Evolutionary conservation across 2,329 filamentous ascomycete species (phyloP).

Genomic region (Phialophora chinensis): DNA sequence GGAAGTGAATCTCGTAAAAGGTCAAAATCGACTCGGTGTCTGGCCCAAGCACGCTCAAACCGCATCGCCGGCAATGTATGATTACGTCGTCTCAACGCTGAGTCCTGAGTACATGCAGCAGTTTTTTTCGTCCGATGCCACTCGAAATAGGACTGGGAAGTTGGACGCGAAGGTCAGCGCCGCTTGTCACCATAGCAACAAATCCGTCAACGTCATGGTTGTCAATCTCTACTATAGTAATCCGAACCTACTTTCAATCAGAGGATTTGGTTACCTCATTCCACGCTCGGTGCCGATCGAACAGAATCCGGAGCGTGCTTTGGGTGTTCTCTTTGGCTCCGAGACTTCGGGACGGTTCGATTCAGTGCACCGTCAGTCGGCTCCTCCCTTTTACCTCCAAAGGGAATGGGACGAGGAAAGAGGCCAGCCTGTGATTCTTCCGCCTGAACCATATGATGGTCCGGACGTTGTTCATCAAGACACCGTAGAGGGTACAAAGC

Average conservation of each 20-base stretch:
- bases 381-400: not conserved
- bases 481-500: constrained; percentile 71
- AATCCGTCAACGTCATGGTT: constrained; percentile 82
- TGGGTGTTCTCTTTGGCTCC: constrained; percentile 93
- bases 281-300: constrained; percentile 72
- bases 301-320: constrained; percentile 79
- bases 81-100: constrained; percentile 42
- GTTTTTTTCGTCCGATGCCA: constrained; percentile 20
- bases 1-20: constrained; percentile 25
- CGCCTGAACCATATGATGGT: not conserved
- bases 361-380: not conserved
- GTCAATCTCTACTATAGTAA: constrained; percentile 85
- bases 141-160: constrained; percentile 21
- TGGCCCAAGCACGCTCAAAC: not conserved
- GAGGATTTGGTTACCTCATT: constrained; percentile 90
- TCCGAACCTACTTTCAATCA: constrained; percentile 63
- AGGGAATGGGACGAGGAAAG: not conserved
- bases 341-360: constrained; percentile 56
- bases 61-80: constrained; percentile 26
- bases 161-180: constrained; percentile 34
- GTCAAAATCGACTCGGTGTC: constrained; percentile 38
- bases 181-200: constrained; percentile 38
- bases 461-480: constrained; percentile 55
- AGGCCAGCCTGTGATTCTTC: not conserved
- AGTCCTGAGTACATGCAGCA: constrained; percentile 30